Evolutionary conservation across 768 basidiomycete species (phyloP).

Genomic region (Lentinula lateritia): DNA sequence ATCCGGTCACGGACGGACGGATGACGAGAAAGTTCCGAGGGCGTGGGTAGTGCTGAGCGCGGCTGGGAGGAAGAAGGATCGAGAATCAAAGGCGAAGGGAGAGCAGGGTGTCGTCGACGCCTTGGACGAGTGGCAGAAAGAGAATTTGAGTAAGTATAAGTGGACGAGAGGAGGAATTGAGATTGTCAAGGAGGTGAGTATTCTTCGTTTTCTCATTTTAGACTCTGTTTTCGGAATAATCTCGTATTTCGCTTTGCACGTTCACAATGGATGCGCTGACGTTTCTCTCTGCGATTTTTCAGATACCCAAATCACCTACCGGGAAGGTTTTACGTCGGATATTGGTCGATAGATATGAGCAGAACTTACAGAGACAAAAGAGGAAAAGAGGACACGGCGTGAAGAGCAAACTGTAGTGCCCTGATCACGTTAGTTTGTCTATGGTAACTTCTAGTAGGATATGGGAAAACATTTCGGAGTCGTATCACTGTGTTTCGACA

Average conservation of each 20-base stretch:
- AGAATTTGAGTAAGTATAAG: conserved; percentile 68
- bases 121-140: conserved; percentile 56
- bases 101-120: conserved; percentile 30
- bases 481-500: no score
- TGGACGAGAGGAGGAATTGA: conserved; percentile 72
- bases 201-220: background rate
- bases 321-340: conserved; percentile 65
- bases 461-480: no score
- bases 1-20: conserved; percentile 53
- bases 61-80: conserved; percentile 37
- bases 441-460: no score
- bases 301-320: conserved; percentile 74
- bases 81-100: conserved; percentile 21
- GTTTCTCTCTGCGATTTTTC: background rate
- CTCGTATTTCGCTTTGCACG: background rate
- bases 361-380: background rate
- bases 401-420: background rate
- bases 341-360: conserved; percentile 56
- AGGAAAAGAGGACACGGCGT: background rate
- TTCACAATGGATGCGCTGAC: background rate
- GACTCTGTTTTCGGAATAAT: background rate
- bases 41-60: conserved; percentile 73
- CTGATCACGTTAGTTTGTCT: no score
- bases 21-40: conserved; percentile 68
- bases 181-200: conserved; percentile 53